Conservation (phyloP, 148 eudicot genomes). For the Chenopodium berlandieri region DNA sequence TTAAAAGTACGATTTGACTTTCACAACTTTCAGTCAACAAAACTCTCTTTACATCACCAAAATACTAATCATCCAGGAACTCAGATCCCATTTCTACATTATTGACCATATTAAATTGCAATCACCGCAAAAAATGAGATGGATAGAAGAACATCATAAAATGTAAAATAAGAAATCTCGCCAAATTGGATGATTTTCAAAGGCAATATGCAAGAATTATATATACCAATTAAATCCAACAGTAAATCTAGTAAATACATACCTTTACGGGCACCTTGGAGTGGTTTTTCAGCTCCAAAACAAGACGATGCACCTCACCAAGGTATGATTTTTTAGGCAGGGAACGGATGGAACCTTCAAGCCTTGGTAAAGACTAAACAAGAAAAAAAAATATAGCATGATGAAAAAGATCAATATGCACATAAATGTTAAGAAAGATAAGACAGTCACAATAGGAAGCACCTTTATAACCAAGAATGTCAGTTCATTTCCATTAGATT, state of each 20-base stretch:
- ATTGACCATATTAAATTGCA: neutral
- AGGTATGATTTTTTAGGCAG: constrained; percentile 67
- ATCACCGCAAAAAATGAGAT: neutral
- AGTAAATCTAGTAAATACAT: constrained; percentile 1
- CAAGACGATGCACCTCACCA: constrained; percentile 74
- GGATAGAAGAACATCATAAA: neutral
- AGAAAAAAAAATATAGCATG: constrained; percentile 6
- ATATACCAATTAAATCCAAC: neutral
- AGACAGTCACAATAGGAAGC: constrained; percentile 11
- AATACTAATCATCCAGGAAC: neutral
- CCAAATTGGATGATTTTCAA: neutral
- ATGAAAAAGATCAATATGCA: constrained; percentile 8
- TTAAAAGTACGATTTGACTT: neutral
- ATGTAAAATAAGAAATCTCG: neutral
- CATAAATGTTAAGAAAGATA: constrained; percentile 2
- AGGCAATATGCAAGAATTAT: neutral
- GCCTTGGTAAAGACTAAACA: constrained; percentile 71
- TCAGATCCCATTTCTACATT: neutral
- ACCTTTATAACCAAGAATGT: constrained; percentile 88
- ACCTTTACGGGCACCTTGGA: constrained; percentile 76
- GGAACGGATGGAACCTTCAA: constrained; percentile 67
- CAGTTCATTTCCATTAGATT: constrained; percentile 42
- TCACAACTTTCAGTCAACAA: neutral
- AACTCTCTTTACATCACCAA: neutral
- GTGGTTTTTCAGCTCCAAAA: constrained; percentile 74